These are phyloP conservation scores for Gryganskiella cystojenkinii DNA, from an alignment of 192 early-diverging fungal genomes.

Conservation along the genomic window DNA sequence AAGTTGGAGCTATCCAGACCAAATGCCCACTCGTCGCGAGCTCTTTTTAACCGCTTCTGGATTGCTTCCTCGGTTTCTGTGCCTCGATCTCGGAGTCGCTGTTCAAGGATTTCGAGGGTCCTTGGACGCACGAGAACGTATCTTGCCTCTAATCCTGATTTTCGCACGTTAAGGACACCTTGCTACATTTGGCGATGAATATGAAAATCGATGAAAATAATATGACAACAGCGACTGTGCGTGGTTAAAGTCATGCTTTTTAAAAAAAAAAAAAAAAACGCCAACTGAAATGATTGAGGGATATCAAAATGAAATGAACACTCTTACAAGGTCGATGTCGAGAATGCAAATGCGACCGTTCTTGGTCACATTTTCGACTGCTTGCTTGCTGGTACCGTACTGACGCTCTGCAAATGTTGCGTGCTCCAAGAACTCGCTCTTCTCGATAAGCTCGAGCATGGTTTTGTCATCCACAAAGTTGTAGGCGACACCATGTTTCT, in stretches of 20 bases:
- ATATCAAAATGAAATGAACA: not conserved
- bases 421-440: slow-evolving; percentile 85
- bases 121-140: slow-evolving; percentile 90
- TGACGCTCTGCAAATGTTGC: slow-evolving; percentile 89
- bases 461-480: slow-evolving; percentile 76
- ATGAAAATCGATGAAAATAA: too few species aligned
- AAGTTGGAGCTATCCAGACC: slow-evolving; percentile 65
- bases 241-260: too few species aligned
- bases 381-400: slow-evolving; percentile 85
- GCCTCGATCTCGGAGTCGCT: slow-evolving; percentile 78
- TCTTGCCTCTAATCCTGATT: slow-evolving; percentile 70
- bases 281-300: too few species aligned
- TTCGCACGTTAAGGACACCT: slow-evolving; percentile 77
- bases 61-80: slow-evolving; percentile 88
- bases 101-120: slow-evolving; percentile 77
- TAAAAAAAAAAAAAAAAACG: too few species aligned
- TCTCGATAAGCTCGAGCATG: slow-evolving; percentile 69
- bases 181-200: slow-evolving; percentile 51
- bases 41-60: slow-evolving; percentile 73
- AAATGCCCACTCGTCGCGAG: slow-evolving; percentile 80
- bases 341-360: slow-evolving; percentile 82
- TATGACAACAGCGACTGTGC: too few species aligned
- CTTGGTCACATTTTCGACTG: slow-evolving; percentile 79
- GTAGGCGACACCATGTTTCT: slow-evolving; percentile 82
- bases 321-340: slow-evolving; percentile 82